Evolutionary conservation across 1,139 yeast genomes (phyloP), one percentile per base, ranked within the genome.

Genomic region (Kazachstania sp.): DNA sequence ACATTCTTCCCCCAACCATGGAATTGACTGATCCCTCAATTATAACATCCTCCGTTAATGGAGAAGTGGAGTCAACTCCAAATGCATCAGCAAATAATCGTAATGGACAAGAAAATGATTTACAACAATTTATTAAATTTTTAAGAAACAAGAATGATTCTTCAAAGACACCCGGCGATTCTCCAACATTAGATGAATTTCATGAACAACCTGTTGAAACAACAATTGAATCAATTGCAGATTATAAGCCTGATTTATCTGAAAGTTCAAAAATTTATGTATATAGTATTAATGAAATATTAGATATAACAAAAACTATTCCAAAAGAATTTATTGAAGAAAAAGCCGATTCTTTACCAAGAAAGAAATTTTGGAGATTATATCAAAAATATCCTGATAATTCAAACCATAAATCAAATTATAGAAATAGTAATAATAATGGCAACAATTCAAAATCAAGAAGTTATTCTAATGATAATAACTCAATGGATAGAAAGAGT

Each of bases 351-450:
- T 31, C 49, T 13, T 49, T 63, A 36, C 67, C 67, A 23, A 62
- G 59, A 45, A 62, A 57, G 48, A 62, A 62, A 46, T 63, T 63
- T 45, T 63, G 67, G 67, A 60, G 67, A 46, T 47, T 63, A 30
- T 52, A 54, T 41, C 60, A 57, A 36, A 56, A 55, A 43, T 56
- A 50, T 40, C 51, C 57, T 2, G 60, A 60, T 29, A 49, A 51
- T 47, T 36, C 36, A 32, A 50, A 49, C 41, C 41, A 43, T 28
- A 47, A 51, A 9, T 44, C 51, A 23, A 46, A 31, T 38, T 45
- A 46, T 23, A 48, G 47, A 31, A 43, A 45, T 36, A 50, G 36
- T 19, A 45, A 37, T 11, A n/a, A 35, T 12, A 39, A 31, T n/a
- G n/a, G n/a, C 5, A 43, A 39, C 9, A 38, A 30, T 34, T 41